Evolutionary conservation across 176 grass and related monocot species (phyloP).

Genomic region (Pontederia paniculata): DNA sequence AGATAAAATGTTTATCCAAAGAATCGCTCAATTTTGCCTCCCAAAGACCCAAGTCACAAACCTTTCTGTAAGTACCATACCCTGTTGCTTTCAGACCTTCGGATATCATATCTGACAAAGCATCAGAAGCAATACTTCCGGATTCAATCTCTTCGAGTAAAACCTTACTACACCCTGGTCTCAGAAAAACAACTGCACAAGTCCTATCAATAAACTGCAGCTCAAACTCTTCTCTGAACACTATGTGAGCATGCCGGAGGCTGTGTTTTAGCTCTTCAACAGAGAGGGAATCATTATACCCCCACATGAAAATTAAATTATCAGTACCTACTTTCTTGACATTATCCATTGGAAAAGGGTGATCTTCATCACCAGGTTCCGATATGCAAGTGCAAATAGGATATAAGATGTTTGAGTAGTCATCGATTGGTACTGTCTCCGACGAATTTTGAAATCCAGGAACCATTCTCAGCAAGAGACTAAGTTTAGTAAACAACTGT

Average conservation of each 20-base stretch:
- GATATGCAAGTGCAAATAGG: slow-evolving; percentile 21
- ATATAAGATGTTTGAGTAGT: slow-evolving; percentile 62
- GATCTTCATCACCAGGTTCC: slow-evolving; percentile 37
- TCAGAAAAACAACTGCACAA: slow-evolving; percentile 54
- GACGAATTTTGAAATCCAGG: slow-evolving; percentile 23
- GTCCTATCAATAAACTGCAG: slow-evolving; percentile 52
- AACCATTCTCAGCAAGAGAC: slow-evolving; percentile 37
- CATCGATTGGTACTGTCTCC: slow-evolving; percentile 33
- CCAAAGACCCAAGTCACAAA: slow-evolving; percentile 70
- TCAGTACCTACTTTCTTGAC: slow-evolving; percentile 24
- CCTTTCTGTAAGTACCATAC: slow-evolving; percentile 60
- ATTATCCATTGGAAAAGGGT: slow-evolving; percentile 19
- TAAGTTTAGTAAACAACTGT: slow-evolving; percentile 67
- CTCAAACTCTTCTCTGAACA: slow-evolving; percentile 58
- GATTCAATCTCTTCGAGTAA: slow-evolving; percentile 47
- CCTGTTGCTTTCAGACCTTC: slow-evolving; percentile 60
- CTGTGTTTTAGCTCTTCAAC: slow-evolving; percentile 35
- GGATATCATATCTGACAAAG: slow-evolving; percentile 34
- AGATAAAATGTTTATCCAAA: slow-evolving; percentile 38
- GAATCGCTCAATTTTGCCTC: slow-evolving; percentile 59
- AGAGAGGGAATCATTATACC: slow-evolving; percentile 30
- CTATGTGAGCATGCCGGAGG: slow-evolving; percentile 36
- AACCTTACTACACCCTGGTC: slow-evolving; percentile 28
- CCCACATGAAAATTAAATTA: slow-evolving; percentile 71
- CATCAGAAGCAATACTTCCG: slow-evolving; percentile 18